Conservation (phyloP, 176 grass and related monocot species). For the Ensete glaucum region DNA sequence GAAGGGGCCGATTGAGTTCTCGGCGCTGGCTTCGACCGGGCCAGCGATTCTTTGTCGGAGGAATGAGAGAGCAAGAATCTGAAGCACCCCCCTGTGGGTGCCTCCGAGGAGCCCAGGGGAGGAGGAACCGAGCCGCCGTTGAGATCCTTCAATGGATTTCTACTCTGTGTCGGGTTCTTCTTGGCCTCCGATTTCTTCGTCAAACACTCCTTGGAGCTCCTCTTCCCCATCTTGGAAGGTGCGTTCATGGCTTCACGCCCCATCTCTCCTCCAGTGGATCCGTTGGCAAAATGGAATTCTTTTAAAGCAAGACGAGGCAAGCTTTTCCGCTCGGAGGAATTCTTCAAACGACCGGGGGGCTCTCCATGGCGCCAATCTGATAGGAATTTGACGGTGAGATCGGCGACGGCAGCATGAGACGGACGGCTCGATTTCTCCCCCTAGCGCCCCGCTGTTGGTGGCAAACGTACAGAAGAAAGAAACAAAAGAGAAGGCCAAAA, state of each 20-base stretch:
- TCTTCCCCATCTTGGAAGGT: neutral
- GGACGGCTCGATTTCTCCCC: neutral
- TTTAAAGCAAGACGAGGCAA: constrained; percentile 6
- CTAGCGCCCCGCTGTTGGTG: neutral
- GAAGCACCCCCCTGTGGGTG: constrained; percentile 13
- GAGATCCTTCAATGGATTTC: constrained; percentile 9
- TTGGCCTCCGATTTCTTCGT: neutral
- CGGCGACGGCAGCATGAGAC: neutral
- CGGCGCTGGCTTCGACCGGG: neutral
- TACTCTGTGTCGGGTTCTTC: neutral
- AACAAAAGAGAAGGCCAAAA: too few relatives aligned
- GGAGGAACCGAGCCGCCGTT: neutral
- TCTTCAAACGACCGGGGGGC: neutral
- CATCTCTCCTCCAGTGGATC: neutral
- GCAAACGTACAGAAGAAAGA: too few relatives aligned
- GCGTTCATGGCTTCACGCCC: constrained; percentile 12
- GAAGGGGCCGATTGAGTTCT: constrained; percentile 11
- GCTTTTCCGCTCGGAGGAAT: neutral
- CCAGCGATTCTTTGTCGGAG: neutral
- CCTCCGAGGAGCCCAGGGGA: neutral
- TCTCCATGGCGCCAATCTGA: neutral
- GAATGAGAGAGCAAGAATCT: constrained; percentile 22
- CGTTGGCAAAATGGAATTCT: constrained; percentile 1
- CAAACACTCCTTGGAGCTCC: neutral
- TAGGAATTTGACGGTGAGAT: neutral